These are phyloP conservation scores for Fraxinus anomala DNA, from an alignment of 257 asterid genomes.

Conservation along the genomic window DNA sequence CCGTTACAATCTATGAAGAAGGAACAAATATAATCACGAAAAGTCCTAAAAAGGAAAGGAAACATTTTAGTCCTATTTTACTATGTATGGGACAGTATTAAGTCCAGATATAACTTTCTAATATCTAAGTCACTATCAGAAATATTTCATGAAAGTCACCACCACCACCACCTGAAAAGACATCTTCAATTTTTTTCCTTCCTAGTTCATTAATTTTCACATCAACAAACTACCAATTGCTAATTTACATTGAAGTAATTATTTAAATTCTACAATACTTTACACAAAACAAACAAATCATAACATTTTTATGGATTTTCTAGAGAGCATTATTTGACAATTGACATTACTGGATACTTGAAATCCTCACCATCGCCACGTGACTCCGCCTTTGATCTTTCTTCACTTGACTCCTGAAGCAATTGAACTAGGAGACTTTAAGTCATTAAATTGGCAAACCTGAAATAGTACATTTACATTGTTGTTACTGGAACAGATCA, in stretches of 20 bases:
- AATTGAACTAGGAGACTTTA: not conserved
- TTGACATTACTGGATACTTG: conserved; percentile 27
- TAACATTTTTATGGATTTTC: conserved; percentile 11
- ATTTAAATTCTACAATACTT: not conserved
- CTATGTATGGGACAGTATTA: not conserved
- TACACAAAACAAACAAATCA: conserved; percentile 14
- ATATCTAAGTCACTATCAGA: not conserved
- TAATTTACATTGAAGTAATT: not conserved
- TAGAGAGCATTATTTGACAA: conserved; percentile 24
- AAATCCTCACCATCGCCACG: conserved; percentile 48
- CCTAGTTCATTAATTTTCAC: not conserved
- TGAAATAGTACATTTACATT: not conserved
- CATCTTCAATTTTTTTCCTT: not conserved
- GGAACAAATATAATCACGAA: conserved; percentile 20
- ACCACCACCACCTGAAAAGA: not conserved
- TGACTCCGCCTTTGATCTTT: conserved; percentile 35
- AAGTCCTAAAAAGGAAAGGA: conserved; percentile 28
- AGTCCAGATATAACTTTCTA: not conserved
- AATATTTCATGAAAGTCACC: not conserved
- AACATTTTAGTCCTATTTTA: not conserved
- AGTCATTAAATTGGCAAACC: not conserved
- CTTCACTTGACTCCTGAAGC: conserved; percentile 30
- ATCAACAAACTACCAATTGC: not conserved
- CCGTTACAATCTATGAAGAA: conserved; percentile 48
- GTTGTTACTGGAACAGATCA: not conserved